Evolutionary conservation across 2,329 filamentous ascomycete species (phyloP), one percentile per base, ranked within the genome.

Genomic region (Blastomyces parvus): DNA sequence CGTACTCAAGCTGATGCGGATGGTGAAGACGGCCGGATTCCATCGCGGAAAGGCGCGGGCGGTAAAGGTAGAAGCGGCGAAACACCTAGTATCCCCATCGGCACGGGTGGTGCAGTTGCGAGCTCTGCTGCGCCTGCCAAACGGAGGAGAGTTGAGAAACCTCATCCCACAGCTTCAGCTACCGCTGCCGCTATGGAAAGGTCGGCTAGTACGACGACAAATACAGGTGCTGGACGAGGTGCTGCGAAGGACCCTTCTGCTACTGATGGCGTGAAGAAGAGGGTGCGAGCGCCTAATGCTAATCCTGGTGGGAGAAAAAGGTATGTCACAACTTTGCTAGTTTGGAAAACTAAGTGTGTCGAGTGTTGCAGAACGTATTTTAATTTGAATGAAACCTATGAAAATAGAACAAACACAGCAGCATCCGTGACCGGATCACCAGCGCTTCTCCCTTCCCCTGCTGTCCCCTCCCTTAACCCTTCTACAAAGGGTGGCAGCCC

Each of bases 1-100:
- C 88, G 86, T 70, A 85, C 88, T 55, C 86, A 88, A 64, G 90
- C 84, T 42, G 91, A 95, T 66, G 90, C 88, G 0, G 91, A 96
- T 70, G 86, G 87, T 67, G 91, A 96, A 67, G 91, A 95, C 60
- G 67, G 70, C 9, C 78, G 77, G 62, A 74, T 78, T 46, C 74
- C 70, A 61, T 65, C 50, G 74, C 82, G 62, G 87, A 88, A 72
- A 76, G 81, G 66, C 70, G 75, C 62, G 68, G 70, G 66, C 17
- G 40, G 30, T 40, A 63, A 58, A 59, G 55, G 30, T 19, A 44
- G 22, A 46, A 25, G 36, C 46, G 56, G 50, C 8, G 66, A 61
- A 46, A 62, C 61, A n/a, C 60, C 40, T 42, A 60, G 22, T 36
- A 59, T 59, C 36, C 22, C 25, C 7, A 59, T 59, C 44, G 57